Base-by-base conservation (phyloP, 352 stramenopile genomes). In the Pythium brachiatum region DNA sequence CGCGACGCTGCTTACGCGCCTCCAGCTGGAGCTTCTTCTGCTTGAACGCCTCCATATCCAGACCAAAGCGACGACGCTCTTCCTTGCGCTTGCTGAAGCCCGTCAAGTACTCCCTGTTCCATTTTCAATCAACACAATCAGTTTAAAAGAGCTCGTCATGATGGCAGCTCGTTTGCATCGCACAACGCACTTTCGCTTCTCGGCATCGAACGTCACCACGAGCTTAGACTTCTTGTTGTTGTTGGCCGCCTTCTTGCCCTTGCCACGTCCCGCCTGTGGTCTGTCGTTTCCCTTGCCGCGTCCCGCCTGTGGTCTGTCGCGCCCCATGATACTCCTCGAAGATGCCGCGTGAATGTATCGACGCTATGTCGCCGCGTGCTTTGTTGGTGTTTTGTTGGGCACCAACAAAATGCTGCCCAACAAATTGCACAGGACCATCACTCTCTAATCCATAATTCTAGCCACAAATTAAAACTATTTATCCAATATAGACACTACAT, bases 31-130 rank as follows among this genome's bases (percentile, higher is more conserved):
- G 71, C 60, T 95, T 95, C 69, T 95, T 90, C 53, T 90, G 82
- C 77, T 95, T 95, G 72, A 77, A 95, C 50, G 86, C 86, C 73
- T 95, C 83, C 86, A 95, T 95, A 57, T 95, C 84, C 58, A 94
- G 66, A 1, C 86, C 86, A 53, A 93, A 95, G 61, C 86, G 84
- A 53, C 86, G 81, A 25, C 86, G 81, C 62, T 95, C 86, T 60
- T 93, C 83, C 66, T 95, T 95, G 53, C 86, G 83, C 70, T 94
- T 94, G 72, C 85, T 79, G 68, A 95, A 95, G 9, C 86, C 86
- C 18, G 85, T 94, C 57, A 95, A 68, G 59, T 89, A 95, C 64
- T 95, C 86, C 31, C 82, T 91, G 44, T 23, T 53, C 38, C 38
- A 16, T 36, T 34, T 47, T 8, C 23, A 38, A 2, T 23, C 9